Evolutionary conservation across 768 basidiomycete species (phyloP), one percentile per base, ranked within the genome.

Genomic region (Boletus speciosus): DNA sequence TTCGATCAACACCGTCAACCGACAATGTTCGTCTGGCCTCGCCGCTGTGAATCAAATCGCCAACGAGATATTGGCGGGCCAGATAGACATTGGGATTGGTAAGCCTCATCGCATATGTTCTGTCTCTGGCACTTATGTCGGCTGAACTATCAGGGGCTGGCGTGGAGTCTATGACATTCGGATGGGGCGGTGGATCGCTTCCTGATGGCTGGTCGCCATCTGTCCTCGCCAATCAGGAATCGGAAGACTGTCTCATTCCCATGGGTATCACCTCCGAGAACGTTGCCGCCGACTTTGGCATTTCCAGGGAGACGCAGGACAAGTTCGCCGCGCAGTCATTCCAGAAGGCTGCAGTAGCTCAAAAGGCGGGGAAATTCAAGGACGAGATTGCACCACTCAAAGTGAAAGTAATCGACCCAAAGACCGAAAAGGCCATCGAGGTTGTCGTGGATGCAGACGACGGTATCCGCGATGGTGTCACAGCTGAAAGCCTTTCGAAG

Each of bases 211-310:
- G 78, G 71, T 85, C 88, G 3, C 83, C 88, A 23, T 77, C 79
- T 44, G 76, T 94, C 43, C 78, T 89, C 56, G 61, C 76, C 34
- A 83, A 79, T 71, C 73, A 82, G 61, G 85, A 88, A 60, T 82
- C 92, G 3, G 81, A 81, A 54, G 92, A 94, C 73, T 93, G 91
- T 66, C 77, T 88, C 27, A 75, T 90, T 54, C 91, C 91, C 41
- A 93, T 93, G 90, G 94, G 93, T 35, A 85, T 94, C 75, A 94
- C 94, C 19, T 92, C 89, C n/a, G 93, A 95, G 76, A 93, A 93
- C 68, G 91, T 94, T 59, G 90, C 93, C 12, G 68, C 77, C 46
- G 84, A 92, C 51, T 95, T 80, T 71, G 75, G 76, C 55, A 82
- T 96, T 67, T 76, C 86, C 29, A 87, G 94, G 49, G 76, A 78